Evolutionary conservation across 1,139 yeast genomes (phyloP).

Genomic region (Blastobotrys elegans): DNA sequence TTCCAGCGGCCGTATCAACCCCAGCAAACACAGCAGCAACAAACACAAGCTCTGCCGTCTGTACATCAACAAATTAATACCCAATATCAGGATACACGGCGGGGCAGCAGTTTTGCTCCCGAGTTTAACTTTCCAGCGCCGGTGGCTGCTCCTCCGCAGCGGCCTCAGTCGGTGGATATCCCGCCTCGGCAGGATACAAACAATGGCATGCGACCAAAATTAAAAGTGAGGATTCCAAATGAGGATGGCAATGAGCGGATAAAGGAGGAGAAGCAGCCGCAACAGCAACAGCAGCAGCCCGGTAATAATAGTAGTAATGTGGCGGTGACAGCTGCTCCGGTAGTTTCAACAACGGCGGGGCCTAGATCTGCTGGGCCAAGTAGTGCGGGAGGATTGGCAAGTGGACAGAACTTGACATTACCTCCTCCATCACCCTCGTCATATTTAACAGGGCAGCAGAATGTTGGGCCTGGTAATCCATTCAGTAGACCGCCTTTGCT

Average conservation of each 20-base stretch:
- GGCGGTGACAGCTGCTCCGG: too few species aligned
- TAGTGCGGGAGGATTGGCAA: constrained; percentile 18
- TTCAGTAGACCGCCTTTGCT: constrained; percentile 31
- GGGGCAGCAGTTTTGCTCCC: not conserved
- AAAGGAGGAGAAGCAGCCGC: constrained; percentile 14
- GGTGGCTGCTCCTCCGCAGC: constrained; percentile 14
- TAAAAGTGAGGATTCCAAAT: constrained; percentile 39
- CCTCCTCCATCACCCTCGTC: constrained; percentile 26
- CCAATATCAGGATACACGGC: constrained; percentile 12
- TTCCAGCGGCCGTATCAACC: constrained; percentile 18
- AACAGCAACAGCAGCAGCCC: constrained; percentile 12
- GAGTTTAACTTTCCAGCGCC: constrained; percentile 3
- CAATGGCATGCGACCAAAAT: constrained; percentile 32
- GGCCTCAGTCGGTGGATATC: constrained; percentile 22
- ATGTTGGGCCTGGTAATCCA: constrained; percentile 33
- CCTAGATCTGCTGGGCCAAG: constrained; percentile 12
- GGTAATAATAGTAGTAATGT: constrained; percentile 11
- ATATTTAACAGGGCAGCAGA: constrained; percentile 16
- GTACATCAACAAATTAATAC: constrained; percentile 7
- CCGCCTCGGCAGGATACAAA: not conserved
- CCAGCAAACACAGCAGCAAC: constrained; percentile 2
- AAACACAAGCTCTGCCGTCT: not conserved
- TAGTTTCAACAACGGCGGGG: not conserved
- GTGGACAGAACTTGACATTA: constrained; percentile 13
- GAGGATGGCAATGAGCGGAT: constrained; percentile 14